These are phyloP conservation scores for Trametes polyzona DNA, from an alignment of 1,284 basidiomycete species.

Conservation along the genomic window DNA sequence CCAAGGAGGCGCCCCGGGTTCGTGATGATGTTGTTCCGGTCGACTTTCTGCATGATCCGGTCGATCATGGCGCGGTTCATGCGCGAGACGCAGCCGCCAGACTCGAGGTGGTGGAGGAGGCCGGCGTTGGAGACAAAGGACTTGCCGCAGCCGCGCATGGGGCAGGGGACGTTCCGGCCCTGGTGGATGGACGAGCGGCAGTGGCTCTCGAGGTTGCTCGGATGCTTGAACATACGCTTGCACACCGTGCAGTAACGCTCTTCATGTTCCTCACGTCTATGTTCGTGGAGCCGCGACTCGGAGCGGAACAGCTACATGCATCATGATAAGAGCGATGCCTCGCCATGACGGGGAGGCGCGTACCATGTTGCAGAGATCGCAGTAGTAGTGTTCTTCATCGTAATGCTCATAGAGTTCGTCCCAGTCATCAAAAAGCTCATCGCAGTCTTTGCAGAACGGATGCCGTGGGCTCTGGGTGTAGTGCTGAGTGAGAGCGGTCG, in stretches of 20 bases:
- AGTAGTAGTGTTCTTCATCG: constrained; percentile 23
- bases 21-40: constrained; percentile 36
- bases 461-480: constrained; percentile 25
- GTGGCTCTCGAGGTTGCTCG: constrained; percentile 32
- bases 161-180: constrained; percentile 29
- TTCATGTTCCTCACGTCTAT: constrained; percentile 26
- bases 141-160: constrained; percentile 29
- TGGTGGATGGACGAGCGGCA: constrained; percentile 33
- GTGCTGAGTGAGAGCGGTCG: constrained; percentile 23
- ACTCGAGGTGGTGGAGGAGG: constrained; percentile 39
- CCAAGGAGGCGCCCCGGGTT: constrained; percentile 34
- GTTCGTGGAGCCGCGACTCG: constrained; percentile 26
- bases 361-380: constrained; percentile 23
- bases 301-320: constrained; percentile 14
- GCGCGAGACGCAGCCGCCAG: constrained; percentile 36
- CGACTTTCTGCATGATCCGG: constrained; percentile 28
- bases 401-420: constrained; percentile 26
- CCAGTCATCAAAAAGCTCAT: constrained; percentile 25
- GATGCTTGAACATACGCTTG: constrained; percentile 30
- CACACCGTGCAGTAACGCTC: constrained; percentile 34
- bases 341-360: background rate
- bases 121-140: constrained; percentile 37
- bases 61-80: constrained; percentile 36
- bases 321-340: too few species aligned
- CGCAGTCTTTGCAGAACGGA: constrained; percentile 32